A percentile compares a stretch with the other conserved stretches of the same genome.
Conservation (phyloP, 2,329 filamentous ascomycete species). For the Fusarium veterinarium region DNA sequence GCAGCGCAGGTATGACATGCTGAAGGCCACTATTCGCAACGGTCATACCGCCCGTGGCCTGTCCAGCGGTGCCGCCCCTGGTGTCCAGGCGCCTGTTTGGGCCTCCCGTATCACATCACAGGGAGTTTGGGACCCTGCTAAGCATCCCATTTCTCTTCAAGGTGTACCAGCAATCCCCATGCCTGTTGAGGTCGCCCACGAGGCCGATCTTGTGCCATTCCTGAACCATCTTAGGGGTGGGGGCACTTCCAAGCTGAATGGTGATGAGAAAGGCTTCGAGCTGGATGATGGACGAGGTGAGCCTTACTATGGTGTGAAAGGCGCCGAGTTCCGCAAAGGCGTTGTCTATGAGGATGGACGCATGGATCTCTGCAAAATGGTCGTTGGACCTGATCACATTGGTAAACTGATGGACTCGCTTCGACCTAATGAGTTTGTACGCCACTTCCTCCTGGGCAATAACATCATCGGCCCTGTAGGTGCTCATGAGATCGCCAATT, state of each 20-base stretch:
- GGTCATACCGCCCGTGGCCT: constrained; percentile 46
- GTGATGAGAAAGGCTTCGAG: constrained; percentile 41
- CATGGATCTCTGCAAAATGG: constrained; percentile 67
- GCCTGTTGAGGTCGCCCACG: constrained; percentile 49
- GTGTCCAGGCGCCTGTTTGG: constrained; percentile 50
- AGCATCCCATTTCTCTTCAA: constrained; percentile 47
- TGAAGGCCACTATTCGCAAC: constrained; percentile 48
- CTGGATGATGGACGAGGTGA: constrained; percentile 52
- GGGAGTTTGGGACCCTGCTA: constrained; percentile 49
- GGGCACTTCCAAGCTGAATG: constrained; percentile 46
- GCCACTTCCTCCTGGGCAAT: constrained; percentile 65
- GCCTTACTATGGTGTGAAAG: constrained; percentile 51
- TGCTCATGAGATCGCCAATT: constrained; percentile 58
- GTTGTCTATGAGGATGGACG: constrained; percentile 63
- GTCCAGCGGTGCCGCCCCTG: constrained; percentile 47
- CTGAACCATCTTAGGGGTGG: constrained; percentile 48
- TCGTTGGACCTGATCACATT: constrained; percentile 63
- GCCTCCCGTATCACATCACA: constrained; percentile 49
- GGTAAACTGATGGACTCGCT: constrained; percentile 61
- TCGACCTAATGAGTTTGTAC: constrained; percentile 58
- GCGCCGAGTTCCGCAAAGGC: constrained; percentile 52
- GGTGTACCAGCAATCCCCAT: constrained; percentile 50
- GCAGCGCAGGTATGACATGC: constrained; percentile 51
- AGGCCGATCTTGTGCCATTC: constrained; percentile 50
- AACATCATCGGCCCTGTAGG: constrained; percentile 64